A percentile compares a stretch with the other conserved stretches of the same genome.
Evolutionary conservation across 805 yeast species (phyloP).

Genomic region (Cyberlindnera maclurae): DNA sequence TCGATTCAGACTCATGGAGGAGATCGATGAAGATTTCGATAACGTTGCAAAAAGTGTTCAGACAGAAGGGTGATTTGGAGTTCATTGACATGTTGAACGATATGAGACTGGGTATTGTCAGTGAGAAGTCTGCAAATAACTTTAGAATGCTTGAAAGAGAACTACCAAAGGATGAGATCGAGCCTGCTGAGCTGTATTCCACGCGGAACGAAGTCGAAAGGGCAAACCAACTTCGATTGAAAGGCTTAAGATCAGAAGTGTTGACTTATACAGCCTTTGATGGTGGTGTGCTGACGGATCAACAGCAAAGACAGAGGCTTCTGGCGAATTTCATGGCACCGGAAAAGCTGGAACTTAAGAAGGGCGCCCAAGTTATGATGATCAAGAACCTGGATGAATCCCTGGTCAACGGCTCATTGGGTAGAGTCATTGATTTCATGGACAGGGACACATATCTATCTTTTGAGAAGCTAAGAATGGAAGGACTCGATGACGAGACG

Average conservation of each 20-base stretch:
- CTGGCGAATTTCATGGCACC: slow-evolving; percentile 60
- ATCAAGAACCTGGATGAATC: slow-evolving; percentile 66
- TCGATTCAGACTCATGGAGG: slow-evolving; percentile 60
- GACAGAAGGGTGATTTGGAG: slow-evolving; percentile 68
- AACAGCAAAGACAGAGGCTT: slow-evolving; percentile 35
- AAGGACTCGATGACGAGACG: slow-evolving; percentile 19
- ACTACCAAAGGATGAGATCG: slow-evolving; percentile 49
- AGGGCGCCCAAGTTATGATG: slow-evolving; percentile 79
- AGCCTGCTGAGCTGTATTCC: slow-evolving; percentile 69
- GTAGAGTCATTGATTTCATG: slow-evolving; percentile 55
- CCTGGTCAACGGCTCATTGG: slow-evolving; percentile 72
- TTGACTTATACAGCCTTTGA: slow-evolving; percentile 45
- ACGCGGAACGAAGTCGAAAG: slow-evolving; percentile 65
- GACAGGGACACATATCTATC: slow-evolving; percentile 43
- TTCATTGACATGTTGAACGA: slow-evolving; percentile 73
- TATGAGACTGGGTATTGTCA: slow-evolving; percentile 57
- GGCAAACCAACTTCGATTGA: slow-evolving; percentile 50
- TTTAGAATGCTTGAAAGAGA: slow-evolving; percentile 48
- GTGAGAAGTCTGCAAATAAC: slow-evolving; percentile 38
- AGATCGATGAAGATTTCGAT: slow-evolving; percentile 49
- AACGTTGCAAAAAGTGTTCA: slow-evolving; percentile 56
- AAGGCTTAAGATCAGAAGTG: slow-evolving; percentile 35
- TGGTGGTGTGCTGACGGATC: slow-evolving; percentile 40
- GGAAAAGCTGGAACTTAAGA: slow-evolving; percentile 45
- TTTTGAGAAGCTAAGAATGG: slow-evolving; percentile 24